Evolutionary conservation across 331 rosid genomes (phyloP).

Genomic region (Rhamnella rubrinervis): DNA sequence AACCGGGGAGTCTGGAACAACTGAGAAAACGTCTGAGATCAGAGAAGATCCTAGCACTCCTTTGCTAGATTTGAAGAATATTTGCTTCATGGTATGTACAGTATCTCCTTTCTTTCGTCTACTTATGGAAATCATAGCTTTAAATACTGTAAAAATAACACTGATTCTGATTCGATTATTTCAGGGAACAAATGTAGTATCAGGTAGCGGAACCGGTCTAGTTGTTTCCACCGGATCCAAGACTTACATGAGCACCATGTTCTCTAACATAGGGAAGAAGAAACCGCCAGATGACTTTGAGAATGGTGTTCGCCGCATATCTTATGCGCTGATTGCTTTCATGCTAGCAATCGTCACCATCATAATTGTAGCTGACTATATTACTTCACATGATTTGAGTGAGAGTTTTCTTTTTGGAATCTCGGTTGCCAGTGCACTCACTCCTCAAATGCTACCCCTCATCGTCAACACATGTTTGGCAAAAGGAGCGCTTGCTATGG

Average conservation of each 20-base stretch:
- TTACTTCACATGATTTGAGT: conserved; percentile 42
- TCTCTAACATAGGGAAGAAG: conserved; percentile 67
- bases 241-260: conserved; percentile 88
- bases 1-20: conserved; percentile 75
- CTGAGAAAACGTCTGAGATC: conserved; percentile 64
- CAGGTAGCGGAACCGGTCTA: conserved; percentile 73
- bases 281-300: conserved; percentile 73
- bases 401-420: conserved; percentile 58
- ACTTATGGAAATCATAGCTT: neutral
- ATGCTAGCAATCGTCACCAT: conserved; percentile 63
- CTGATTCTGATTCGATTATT: conserved; percentile 9
- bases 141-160: neutral
- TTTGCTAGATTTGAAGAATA: conserved; percentile 68
- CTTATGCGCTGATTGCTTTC: conserved; percentile 58
- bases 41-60: conserved; percentile 63
- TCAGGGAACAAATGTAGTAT: conserved; percentile 88
- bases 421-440: conserved; percentile 81
- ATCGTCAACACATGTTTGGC: conserved; percentile 76
- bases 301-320: conserved; percentile 57
- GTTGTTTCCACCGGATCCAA: conserved; percentile 81
- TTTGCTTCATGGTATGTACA: conserved; percentile 70
- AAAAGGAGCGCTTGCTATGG: conserved; percentile 86
- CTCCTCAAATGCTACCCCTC: conserved; percentile 93
- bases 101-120: conserved; percentile 10
- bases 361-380: conserved; percentile 50